Evolutionary conservation across 805 yeast genomes (phyloP).

Genomic region (Debaryomyces tyrocola): DNA sequence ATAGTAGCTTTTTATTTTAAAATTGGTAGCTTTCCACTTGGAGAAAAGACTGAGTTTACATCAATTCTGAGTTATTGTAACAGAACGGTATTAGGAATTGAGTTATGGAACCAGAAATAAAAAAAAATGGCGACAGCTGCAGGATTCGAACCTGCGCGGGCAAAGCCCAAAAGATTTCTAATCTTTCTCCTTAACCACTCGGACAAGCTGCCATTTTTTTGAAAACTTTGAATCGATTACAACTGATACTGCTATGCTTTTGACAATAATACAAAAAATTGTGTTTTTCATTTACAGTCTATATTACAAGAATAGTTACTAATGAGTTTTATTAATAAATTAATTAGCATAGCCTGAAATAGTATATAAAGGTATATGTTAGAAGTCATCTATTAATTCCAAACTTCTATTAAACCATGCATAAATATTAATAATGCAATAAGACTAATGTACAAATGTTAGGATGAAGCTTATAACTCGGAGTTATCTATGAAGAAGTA

Average conservation of each 20-base stretch:
- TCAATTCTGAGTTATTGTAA: too few species aligned
- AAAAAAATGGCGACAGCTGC: conserved; percentile 60
- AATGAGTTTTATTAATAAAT: not conserved
- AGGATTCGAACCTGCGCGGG: conserved; percentile 73
- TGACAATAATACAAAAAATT: too few species aligned
- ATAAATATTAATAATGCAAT: conserved; percentile 5
- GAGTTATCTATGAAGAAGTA: conserved; percentile 89
- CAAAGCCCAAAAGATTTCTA: conserved; percentile 61
- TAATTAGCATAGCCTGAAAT: not conserved
- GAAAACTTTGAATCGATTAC: too few species aligned
- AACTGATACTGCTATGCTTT: too few species aligned
- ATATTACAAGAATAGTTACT: too few species aligned
- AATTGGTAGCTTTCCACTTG: too few species aligned
- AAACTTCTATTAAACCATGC: conserved; percentile 1
- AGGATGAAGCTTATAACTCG: conserved; percentile 28
- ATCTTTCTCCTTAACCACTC: conserved; percentile 69
- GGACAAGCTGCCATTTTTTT: conserved; percentile 45
- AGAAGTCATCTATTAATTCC: not conserved
- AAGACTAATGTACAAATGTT: conserved; percentile 14
- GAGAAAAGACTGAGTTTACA: too few species aligned
- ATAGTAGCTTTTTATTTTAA: too few species aligned
- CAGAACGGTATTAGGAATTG: too few species aligned
- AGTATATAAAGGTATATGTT: not conserved
- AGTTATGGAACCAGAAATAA: not conserved
- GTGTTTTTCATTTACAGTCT: too few species aligned